A percentile compares a stretch with the other conserved stretches of the same genome.
These are phyloP conservation scores for Boletellus deceptivus DNA, from an alignment of 1,284 basidiomycete genomes.

Conservation along the genomic window DNA sequence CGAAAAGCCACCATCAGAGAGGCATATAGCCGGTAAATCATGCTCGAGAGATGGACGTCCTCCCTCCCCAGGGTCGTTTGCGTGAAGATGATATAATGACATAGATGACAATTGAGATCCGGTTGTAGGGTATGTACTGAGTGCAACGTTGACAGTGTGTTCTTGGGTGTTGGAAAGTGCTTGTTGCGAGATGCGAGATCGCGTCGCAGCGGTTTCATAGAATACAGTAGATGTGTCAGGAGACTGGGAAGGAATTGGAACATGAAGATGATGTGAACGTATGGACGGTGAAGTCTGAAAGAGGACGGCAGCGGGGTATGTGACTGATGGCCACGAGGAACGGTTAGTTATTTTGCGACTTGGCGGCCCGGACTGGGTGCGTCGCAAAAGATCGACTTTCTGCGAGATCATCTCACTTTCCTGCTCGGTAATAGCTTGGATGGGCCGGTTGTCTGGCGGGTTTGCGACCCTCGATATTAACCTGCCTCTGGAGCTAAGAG, in stretches of 20 bases:
- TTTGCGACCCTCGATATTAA: constrained; percentile 16
- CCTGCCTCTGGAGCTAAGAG: constrained; percentile 26
- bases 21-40: constrained; percentile 17
- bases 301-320: constrained; percentile 34
- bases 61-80: constrained; percentile 13
- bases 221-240: constrained; percentile 54
- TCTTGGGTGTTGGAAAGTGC: constrained; percentile 18
- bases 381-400: constrained; percentile 38
- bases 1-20: constrained; percentile 16
- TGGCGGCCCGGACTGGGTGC: constrained; percentile 42
- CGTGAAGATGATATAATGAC: constrained; percentile 29
- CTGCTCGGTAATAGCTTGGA: constrained; percentile 21
- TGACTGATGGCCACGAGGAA: constrained; percentile 36
- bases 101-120: constrained; percentile 42
- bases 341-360: constrained; percentile 33
- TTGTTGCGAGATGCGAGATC: constrained; percentile 23
- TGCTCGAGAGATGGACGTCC: constrained; percentile 21
- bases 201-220: constrained; percentile 50
- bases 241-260: constrained; percentile 25
- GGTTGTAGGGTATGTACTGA: constrained; percentile 40
- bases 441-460: constrained; percentile 4
- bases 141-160: constrained; percentile 23
- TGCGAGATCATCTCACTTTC: constrained; percentile 26
- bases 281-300: constrained; percentile 42
- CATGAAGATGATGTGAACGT: constrained; percentile 35